Percentiles rank a stretch among this genome's conserved stretches.
Conservation (phyloP, 176 grass and related monocot genomes). For the Oryza officinalis region DNA sequence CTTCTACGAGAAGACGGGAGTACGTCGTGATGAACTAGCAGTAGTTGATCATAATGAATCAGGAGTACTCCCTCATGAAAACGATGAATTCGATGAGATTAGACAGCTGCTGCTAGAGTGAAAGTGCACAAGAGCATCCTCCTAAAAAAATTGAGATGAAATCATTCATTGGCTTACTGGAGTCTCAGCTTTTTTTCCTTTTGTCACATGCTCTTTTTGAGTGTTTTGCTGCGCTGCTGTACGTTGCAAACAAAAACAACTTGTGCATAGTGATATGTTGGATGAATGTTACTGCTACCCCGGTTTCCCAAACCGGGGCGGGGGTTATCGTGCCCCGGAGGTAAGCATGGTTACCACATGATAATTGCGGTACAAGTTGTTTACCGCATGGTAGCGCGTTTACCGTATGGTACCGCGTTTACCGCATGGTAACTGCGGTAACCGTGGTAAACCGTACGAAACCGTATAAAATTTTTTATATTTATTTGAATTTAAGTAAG, state of each 20-base stretch:
- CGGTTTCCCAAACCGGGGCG: too few species aligned
- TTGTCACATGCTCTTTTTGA: neutral
- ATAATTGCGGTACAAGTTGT: too few species aligned
- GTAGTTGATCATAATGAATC: conserved; percentile 23
- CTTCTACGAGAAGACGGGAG: conserved; percentile 72
- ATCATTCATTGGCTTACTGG: neutral
- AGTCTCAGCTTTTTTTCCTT: neutral
- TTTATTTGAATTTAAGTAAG: too few species aligned
- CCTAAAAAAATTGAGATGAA: neutral
- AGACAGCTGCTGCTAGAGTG: conserved; percentile 54
- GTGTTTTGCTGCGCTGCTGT: neutral
- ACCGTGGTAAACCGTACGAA: too few species aligned
- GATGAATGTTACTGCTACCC: neutral
- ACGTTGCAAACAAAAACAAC: neutral
- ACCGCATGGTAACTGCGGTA: too few species aligned
- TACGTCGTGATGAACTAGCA: conserved; percentile 31
- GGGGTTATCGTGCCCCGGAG: too few species aligned
- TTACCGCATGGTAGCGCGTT: too few species aligned
- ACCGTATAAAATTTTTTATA: too few species aligned
- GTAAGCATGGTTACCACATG: too few species aligned
- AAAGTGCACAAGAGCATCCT: conserved; percentile 42
- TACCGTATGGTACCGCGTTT: too few species aligned
- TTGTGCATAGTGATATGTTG: conserved; percentile 7
- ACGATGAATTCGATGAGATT: conserved; percentile 57
- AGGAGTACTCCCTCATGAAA: conserved; percentile 4